phyloP scores from a whole-genome alignment of 2,329 filamentous ascomycete genomes.

The Lasiodiplodia sp. region DNA sequence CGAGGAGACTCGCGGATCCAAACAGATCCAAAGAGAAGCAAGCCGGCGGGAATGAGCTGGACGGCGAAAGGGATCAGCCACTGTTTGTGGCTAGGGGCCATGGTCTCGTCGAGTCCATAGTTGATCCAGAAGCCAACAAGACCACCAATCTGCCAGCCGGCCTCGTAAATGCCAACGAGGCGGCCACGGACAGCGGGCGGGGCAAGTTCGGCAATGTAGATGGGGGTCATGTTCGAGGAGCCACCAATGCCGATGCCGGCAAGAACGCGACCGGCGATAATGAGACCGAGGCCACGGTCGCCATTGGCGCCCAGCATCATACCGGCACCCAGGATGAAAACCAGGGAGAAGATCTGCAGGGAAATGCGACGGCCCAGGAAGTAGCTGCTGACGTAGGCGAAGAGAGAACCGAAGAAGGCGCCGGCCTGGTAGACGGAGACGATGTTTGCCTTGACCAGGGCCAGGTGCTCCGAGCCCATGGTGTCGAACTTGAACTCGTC shows the following conservation, averaged over 20 bases:
- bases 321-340: slow-evolving; percentile 76
- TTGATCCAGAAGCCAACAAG: slow-evolving; percentile 57
- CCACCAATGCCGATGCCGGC: slow-evolving; percentile 65
- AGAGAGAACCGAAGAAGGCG: slow-evolving; percentile 81
- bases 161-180: slow-evolving; percentile 65
- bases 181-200: slow-evolving; percentile 66
- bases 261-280: slow-evolving; percentile 65
- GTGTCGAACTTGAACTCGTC: slow-evolving; percentile 70
- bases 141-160: slow-evolving; percentile 63
- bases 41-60: slow-evolving; percentile 52
- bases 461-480: slow-evolving; percentile 58
- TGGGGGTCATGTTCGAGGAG: slow-evolving; percentile 64
- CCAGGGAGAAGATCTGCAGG: slow-evolving; percentile 64
- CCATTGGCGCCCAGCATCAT: slow-evolving; percentile 70
- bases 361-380: slow-evolving; percentile 72
- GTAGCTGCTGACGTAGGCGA: slow-evolving; percentile 71
- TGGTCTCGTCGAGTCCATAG: slow-evolving; percentile 54
- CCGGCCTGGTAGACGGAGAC: slow-evolving; percentile 84
- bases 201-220: slow-evolving; percentile 66
- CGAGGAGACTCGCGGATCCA: slow-evolving; percentile 69
- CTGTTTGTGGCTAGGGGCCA: slow-evolving; percentile 52
- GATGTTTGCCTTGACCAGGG: slow-evolving; percentile 75
- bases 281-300: slow-evolving; percentile 58
- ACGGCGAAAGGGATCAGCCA: slow-evolving; percentile 67
- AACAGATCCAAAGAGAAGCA: slow-evolving; percentile 57